These are phyloP conservation scores for Trichoderma sp. DNA, from an alignment of 2,329 filamentous ascomycete species.

Conservation along the genomic window DNA sequence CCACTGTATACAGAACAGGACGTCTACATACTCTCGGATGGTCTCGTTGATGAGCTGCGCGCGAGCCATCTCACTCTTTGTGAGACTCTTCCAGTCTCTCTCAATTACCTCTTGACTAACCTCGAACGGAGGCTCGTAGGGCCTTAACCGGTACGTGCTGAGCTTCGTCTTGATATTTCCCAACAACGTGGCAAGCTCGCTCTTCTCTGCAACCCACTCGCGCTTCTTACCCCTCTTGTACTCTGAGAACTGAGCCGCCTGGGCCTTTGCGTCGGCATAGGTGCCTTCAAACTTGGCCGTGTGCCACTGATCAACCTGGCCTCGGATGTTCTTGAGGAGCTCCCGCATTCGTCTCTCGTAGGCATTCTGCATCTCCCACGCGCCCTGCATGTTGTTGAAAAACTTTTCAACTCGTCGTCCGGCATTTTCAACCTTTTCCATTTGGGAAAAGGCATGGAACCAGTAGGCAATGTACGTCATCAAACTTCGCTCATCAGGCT, in stretches of 20 bases:
- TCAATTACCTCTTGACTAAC: constrained; percentile 81
- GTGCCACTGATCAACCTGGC: constrained; percentile 74
- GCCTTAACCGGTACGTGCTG: constrained; percentile 85
- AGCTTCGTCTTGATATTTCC: constrained; percentile 99
- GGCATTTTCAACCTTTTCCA: constrained; percentile 98
- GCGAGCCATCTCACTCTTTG: constrained; percentile 79
- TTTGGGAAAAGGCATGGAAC: constrained; percentile 99
- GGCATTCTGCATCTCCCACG: constrained; percentile 98
- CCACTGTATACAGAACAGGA: background rate
- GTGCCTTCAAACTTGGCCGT: constrained; percentile 83
- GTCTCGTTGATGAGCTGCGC: constrained; percentile 97
- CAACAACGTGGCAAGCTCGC: constrained; percentile 84
- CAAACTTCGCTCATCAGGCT: constrained; percentile 90
- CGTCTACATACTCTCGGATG: constrained; percentile 72
- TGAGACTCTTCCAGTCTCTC: constrained; percentile 72
- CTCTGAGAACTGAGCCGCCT: constrained; percentile 74
- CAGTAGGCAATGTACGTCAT: constrained; percentile 99
- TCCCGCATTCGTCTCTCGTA: constrained; percentile 89
- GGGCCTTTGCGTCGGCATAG: constrained; percentile 86
- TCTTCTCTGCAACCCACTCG: constrained; percentile 96
- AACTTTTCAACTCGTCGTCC: constrained; percentile 97
- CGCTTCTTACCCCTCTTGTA: constrained; percentile 92
- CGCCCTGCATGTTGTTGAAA: constrained; percentile 96
- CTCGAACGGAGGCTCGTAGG: constrained; percentile 85
- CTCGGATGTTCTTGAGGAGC: constrained; percentile 69